These are phyloP conservation scores for Claviceps sp. DNA, from an alignment of 2,329 filamentous ascomycete species.

Conservation along the genomic window DNA sequence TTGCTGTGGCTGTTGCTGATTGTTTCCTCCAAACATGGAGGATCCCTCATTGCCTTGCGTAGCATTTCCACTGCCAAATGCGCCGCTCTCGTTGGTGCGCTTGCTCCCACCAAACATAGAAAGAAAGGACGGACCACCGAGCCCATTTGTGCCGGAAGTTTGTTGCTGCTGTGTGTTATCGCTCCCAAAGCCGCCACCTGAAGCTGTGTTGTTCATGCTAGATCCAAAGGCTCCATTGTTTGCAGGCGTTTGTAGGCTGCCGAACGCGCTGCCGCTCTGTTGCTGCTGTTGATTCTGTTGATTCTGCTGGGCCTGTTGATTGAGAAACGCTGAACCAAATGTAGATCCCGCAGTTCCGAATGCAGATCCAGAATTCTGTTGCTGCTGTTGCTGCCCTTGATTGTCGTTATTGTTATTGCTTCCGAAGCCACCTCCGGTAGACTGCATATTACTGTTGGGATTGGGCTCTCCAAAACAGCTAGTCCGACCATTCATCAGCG, in stretches of 20 bases:
- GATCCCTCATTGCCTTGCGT: conserved; percentile 22
- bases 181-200: conserved; percentile 29
- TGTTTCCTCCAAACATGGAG: conserved; percentile 31
- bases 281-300: conserved; percentile 17
- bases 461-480: conserved; percentile 26
- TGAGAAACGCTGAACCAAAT: conserved; percentile 22
- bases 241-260: conserved; percentile 27
- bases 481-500: conserved; percentile 13
- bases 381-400: conserved; percentile 16
- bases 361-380: conserved; percentile 13
- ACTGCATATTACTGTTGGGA: conserved; percentile 13
- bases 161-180: conserved; percentile 30
- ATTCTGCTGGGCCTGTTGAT: conserved; percentile 15
- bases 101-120: conserved; percentile 25
- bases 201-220: conserved; percentile 14
- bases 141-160: not conserved
- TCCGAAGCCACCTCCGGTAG: conserved; percentile 10
- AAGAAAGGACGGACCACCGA: too few species aligned
- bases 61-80: conserved; percentile 26
- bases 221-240: conserved; percentile 23
- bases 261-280: conserved; percentile 30
- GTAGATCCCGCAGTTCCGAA: conserved; percentile 10
- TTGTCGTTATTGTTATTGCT: conserved; percentile 12
- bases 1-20: conserved; percentile 18
- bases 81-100: conserved; percentile 21